phyloP scores from a whole-genome alignment of 2,329 filamentous ascomycete species.

The Beauveria sp. region DNA sequence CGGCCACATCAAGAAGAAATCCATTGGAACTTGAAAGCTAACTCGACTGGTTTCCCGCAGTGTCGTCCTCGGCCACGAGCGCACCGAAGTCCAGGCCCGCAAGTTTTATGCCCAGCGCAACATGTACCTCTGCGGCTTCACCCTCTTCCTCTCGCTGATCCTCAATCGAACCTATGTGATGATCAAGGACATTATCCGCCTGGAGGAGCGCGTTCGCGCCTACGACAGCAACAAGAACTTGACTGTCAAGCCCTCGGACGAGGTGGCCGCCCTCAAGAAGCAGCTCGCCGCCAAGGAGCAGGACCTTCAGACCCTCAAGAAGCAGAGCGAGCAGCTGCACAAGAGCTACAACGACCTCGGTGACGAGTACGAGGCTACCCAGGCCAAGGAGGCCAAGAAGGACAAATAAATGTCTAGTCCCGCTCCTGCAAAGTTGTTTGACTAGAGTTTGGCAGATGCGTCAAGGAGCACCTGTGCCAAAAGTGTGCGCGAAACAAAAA shows the following conservation, averaged over 20 bases:
- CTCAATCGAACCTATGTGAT: slow-evolving; percentile 98
- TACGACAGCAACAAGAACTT: slow-evolving; percentile 67
- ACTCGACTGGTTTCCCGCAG: not conserved
- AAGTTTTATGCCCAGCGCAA: slow-evolving; percentile 99
- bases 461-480: too few relatives aligned
- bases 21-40: not conserved
- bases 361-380: slow-evolving; percentile 65
- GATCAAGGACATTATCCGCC: slow-evolving; percentile 83
- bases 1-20: not conserved
- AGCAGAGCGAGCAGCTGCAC: slow-evolving; percentile 77
- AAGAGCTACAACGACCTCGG: slow-evolving; percentile 80
- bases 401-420: slow-evolving; percentile 31
- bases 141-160: slow-evolving; percentile 95
- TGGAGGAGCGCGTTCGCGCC: slow-evolving; percentile 85
- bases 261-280: slow-evolving; percentile 62
- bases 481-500: not conserved
- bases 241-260: slow-evolving; percentile 64
- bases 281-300: slow-evolving; percentile 72
- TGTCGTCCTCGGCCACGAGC: slow-evolving; percentile 79
- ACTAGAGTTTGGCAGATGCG: not conserved
- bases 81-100: slow-evolving; percentile 96
- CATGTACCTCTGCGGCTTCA: slow-evolving; percentile 99
- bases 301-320: slow-evolving; percentile 83
- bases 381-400: slow-evolving; percentile 51
- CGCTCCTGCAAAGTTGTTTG: not conserved